Conservation (phyloP, 2,329 filamentous ascomycete species). For the Aspergillus awamori region DNA sequence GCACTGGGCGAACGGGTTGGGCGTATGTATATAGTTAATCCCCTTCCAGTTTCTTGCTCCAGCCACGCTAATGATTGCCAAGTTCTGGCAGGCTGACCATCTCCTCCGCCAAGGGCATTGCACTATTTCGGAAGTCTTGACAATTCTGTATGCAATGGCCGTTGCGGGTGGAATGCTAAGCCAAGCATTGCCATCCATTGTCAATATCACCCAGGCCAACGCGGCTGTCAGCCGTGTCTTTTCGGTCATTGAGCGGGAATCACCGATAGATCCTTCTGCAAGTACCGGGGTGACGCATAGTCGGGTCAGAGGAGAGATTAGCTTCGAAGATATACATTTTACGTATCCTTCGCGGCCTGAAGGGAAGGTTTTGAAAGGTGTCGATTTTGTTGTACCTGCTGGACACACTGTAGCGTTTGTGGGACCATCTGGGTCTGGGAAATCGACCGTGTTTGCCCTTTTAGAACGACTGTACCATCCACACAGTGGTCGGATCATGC, state of each 20-base stretch:
- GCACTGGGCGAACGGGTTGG: conserved; percentile 15
- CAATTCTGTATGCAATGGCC: conserved; percentile 12
- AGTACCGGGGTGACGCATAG: conserved; percentile 19
- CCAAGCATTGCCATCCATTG: conserved; percentile 15
- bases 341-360: conserved; percentile 44
- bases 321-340: conserved; percentile 42
- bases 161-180: conserved; percentile 14
- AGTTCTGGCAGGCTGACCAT: conserved; percentile 15
- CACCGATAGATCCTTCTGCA: conserved; percentile 38
- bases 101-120: conserved; percentile 7
- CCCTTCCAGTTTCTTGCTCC: too few species aligned
- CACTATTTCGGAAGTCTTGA: conserved; percentile 12
- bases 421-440: conserved; percentile 72
- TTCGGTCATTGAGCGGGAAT: conserved; percentile 40
- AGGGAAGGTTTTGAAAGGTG: conserved; percentile 37
- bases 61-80: background rate
- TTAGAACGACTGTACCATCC: conserved; percentile 73
- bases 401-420: conserved; percentile 64
- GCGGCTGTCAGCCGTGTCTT: conserved; percentile 26
- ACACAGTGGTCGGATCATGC: conserved; percentile 33
- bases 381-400: conserved; percentile 39
- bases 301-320: conserved; percentile 32
- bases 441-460: conserved; percentile 72
- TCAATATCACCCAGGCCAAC: conserved; percentile 22
- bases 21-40: conserved; percentile 7